A percentile compares a stretch with the other conserved stretches of the same genome.
Evolutionary conservation across 768 basidiomycete genomes (phyloP).

Genomic region (Xerocomus spinulosus): DNA sequence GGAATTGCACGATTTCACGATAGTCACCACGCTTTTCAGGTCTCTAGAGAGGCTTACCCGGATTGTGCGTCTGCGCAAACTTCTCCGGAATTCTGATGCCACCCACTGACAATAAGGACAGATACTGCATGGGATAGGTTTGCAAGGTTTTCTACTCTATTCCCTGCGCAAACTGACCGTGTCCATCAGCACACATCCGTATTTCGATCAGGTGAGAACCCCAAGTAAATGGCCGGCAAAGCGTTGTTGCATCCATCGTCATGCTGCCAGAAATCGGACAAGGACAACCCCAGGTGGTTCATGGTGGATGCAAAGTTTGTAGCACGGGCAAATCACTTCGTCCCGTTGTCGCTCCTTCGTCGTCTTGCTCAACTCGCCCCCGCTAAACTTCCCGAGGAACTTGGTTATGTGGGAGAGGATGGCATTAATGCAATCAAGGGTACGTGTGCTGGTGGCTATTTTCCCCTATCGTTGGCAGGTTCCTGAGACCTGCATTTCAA

Average conservation of each 20-base stretch:
- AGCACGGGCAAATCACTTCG: constrained; percentile 62
- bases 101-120: constrained; percentile 28
- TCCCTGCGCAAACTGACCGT: constrained; percentile 6
- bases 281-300: constrained; percentile 79
- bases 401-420: constrained; percentile 63
- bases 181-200: constrained; percentile 60
- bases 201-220: constrained; percentile 61
- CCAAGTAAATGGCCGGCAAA: not conserved
- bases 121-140: constrained; percentile 90
- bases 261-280: constrained; percentile 63
- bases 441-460: constrained; percentile 25
- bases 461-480: not conserved
- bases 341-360: constrained; percentile 73
- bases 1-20: not conserved
- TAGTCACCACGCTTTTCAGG: constrained; percentile 36
- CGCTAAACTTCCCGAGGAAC: constrained; percentile 42
- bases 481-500: constrained; percentile 24
- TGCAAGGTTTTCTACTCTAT: constrained; percentile 21
- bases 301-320: constrained; percentile 83
- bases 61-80: constrained; percentile 70
- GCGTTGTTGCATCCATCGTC: not conserved
- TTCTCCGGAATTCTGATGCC: no score
- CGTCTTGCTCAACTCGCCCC: constrained; percentile 45
- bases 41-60: constrained; percentile 82
- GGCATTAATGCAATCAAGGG: constrained; percentile 64